Conservation (phyloP, 1,284 basidiomycete species). For the Heimioporus punctisporus region DNA sequence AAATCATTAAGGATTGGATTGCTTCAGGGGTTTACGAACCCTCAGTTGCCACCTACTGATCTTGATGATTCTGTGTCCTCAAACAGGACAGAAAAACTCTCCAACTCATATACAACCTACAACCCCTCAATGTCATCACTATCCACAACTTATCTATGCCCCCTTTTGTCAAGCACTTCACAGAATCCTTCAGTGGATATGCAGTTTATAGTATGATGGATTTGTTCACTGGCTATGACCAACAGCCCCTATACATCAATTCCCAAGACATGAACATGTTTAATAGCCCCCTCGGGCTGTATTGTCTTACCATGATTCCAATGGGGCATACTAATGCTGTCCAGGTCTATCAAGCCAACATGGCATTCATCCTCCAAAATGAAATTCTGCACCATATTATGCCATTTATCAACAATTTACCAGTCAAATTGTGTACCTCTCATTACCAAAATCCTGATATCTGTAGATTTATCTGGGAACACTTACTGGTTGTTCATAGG, state of each 20-base stretch:
- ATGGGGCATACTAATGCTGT: conserved; percentile 13
- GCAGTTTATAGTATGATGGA: conserved; percentile 15
- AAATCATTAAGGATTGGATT: not conserved
- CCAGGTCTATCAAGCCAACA: not conserved
- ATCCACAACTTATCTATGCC: conserved; percentile 16
- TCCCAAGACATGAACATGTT: conserved; percentile 11
- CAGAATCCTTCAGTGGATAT: conserved; percentile 8
- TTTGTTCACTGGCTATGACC: conserved; percentile 10
- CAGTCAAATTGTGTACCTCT: no score
- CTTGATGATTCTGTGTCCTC: no score
- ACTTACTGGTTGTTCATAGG: no score
- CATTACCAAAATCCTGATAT: no score
- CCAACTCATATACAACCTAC: conserved; percentile 25
- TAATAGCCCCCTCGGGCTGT: conserved; percentile 8
- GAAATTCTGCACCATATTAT: not conserved
- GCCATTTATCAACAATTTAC: not conserved
- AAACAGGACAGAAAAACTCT: no score
- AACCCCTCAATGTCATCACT: conserved; percentile 30
- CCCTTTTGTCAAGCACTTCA: conserved; percentile 17
- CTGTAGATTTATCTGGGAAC: no score
- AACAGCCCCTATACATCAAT: conserved; percentile 4
- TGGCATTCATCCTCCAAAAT: conserved; percentile 1
- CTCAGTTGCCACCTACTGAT: no score
- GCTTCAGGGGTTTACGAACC: no score
- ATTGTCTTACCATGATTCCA: conserved; percentile 10